Percentiles rank a stretch among this genome's conserved stretches.
Evolutionary conservation across 768 basidiomycete species (phyloP).

Genomic region (Boletellus ananas): DNA sequence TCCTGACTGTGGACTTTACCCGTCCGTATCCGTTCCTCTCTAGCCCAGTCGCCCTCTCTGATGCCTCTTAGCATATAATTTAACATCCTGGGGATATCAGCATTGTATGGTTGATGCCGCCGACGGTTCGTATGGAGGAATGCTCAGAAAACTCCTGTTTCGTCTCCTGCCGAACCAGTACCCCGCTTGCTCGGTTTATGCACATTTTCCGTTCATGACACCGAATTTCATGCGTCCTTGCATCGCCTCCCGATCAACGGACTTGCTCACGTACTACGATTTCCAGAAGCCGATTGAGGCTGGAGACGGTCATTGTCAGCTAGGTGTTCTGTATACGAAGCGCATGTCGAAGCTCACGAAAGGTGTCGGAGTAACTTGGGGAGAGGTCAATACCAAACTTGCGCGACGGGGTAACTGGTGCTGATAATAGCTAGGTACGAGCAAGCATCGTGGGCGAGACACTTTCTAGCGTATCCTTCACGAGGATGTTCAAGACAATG

Average conservation of each 20-base stretch:
- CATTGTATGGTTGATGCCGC: constrained; percentile 60
- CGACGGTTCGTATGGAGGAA: constrained; percentile 74
- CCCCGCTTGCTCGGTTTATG: constrained; percentile 60
- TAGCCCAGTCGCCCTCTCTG: neutral
- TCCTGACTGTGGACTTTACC: constrained; percentile 72
- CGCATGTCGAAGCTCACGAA: constrained; percentile 19
- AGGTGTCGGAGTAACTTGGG: neutral
- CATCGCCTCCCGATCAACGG: constrained; percentile 34
- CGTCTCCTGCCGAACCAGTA: constrained; percentile 68
- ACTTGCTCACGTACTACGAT: constrained; percentile 44
- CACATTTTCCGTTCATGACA: constrained; percentile 77
- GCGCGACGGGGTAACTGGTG: neutral
- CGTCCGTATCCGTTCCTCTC: constrained; percentile 42
- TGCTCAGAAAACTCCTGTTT: constrained; percentile 71
- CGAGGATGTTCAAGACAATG: constrained; percentile 4
- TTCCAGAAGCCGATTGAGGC: constrained; percentile 49
- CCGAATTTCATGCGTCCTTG: constrained; percentile 45
- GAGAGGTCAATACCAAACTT: constrained; percentile 11
- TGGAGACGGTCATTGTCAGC: neutral
- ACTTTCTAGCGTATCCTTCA: constrained; percentile 7
- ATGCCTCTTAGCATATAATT: constrained; percentile 53
- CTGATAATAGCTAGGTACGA: constrained; percentile 6
- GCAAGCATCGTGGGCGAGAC: constrained; percentile 14
- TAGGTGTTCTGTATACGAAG: constrained; percentile 6
- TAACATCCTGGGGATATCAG: constrained; percentile 77